A percentile compares a stretch with the other conserved stretches of the same genome.
phyloP scores from a whole-genome alignment of 106 monocot species.

The Platanthera zijinensis region DNA sequence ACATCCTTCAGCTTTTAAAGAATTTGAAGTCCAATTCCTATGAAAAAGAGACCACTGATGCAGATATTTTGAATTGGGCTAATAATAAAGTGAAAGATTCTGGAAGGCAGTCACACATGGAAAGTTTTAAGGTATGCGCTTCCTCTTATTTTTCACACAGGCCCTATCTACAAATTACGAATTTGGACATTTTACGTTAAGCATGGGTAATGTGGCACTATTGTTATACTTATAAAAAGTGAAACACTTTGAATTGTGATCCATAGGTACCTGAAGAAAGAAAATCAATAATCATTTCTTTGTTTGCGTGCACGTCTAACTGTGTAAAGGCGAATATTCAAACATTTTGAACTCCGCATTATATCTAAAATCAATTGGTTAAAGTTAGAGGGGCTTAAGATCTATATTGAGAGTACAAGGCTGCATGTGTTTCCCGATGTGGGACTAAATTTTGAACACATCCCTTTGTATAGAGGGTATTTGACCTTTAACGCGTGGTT shows the following conservation, averaged over 20 bases:
- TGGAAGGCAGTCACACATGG: conserved; percentile 34
- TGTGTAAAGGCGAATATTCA: too few relatives aligned
- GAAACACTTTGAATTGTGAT: neutral
- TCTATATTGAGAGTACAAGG: too few relatives aligned
- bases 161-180: neutral
- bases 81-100: conserved; percentile 51
- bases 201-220: neutral
- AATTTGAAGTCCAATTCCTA: conserved; percentile 44
- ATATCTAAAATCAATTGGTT: too few relatives aligned
- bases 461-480: too few relatives aligned
- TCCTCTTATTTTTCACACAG: neutral
- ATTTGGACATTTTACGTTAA: neutral
- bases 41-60: conserved; percentile 52
- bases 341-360: too few relatives aligned
- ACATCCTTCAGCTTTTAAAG: conserved; percentile 61
- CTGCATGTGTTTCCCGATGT: too few relatives aligned
- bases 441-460: too few relatives aligned
- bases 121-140: conserved; percentile 42
- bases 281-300: too few relatives aligned
- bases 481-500: too few relatives aligned
- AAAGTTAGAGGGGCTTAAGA: too few relatives aligned
- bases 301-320: too few relatives aligned
- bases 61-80: conserved; percentile 59
- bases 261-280: neutral
- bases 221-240: neutral